These are phyloP conservation scores for Didymella pinodella DNA, from an alignment of 2,329 filamentous ascomycete genomes.

Conservation along the genomic window DNA sequence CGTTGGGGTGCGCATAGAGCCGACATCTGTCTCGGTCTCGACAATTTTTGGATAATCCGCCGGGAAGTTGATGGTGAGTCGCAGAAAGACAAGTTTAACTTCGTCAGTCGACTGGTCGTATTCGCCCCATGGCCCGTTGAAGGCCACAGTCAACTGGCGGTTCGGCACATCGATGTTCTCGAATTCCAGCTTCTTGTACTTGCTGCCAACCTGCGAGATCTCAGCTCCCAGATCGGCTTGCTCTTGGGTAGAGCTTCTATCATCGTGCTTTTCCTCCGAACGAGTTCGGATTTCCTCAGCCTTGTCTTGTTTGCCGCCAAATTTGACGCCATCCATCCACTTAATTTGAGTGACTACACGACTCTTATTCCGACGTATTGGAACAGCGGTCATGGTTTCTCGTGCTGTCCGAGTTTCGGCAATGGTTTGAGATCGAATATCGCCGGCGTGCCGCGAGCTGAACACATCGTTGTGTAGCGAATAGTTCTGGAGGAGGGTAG, in stretches of 20 bases:
- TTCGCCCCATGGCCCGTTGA: slow-evolving; percentile 67
- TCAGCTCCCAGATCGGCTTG: slow-evolving; percentile 61
- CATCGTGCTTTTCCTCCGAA: slow-evolving; percentile 25
- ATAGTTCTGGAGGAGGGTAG: slow-evolving; percentile 38
- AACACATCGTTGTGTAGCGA: slow-evolving; percentile 26
- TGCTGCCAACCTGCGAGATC: slow-evolving; percentile 67
- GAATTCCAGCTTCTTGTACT: slow-evolving; percentile 67
- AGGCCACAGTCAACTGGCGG: slow-evolving; percentile 62
- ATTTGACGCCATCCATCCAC: slow-evolving; percentile 72
- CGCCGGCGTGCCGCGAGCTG: slow-evolving; percentile 14
- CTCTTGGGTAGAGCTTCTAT: slow-evolving; percentile 55
- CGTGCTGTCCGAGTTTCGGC: slow-evolving; percentile 21
- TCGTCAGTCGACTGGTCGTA: slow-evolving; percentile 39
- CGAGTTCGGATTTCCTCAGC: slow-evolving; percentile 30
- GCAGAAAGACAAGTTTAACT: slow-evolving; percentile 61
- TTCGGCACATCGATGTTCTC: slow-evolving; percentile 65
- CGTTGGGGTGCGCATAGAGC: slow-evolving; percentile 48
- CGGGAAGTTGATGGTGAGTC: slow-evolving; percentile 67
- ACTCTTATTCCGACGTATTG: slow-evolving; percentile 58
- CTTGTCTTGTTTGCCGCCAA: slow-evolving; percentile 55
- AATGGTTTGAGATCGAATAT: slow-evolving; percentile 17
- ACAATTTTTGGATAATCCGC: slow-evolving; percentile 63
- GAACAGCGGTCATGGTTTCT: slow-evolving; percentile 59
- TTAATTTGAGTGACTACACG: slow-evolving; percentile 66
- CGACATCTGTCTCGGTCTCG: slow-evolving; percentile 34